Evolutionary conservation across 257 asterid species (phyloP), one percentile per base, ranked within the genome.

Genomic region (Ehretia macrophylla): DNA sequence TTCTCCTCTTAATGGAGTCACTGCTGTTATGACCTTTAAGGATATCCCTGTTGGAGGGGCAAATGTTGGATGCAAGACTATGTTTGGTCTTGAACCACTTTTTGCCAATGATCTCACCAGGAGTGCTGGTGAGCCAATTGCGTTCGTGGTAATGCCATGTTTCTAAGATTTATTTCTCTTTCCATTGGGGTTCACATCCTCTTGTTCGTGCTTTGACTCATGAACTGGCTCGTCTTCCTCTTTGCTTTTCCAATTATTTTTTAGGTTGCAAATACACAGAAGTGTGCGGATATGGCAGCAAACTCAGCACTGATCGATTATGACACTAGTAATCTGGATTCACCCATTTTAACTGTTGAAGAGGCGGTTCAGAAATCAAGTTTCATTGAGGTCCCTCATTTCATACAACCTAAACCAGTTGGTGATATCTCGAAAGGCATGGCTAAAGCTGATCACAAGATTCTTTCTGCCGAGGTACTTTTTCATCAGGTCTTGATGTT

Each of bases 371-470:
- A 75, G 54, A 66, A 68, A 40, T 73, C 88, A 37, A 83, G 91
- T 62, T 83, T 76, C 60, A 50, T 77, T 40, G 85, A 75, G 14
- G 80, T 81, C 55, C 88, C 88, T 16, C 71, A 82, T 42, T 66
- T n/a, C 53, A 0, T 79, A 22, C 47, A 49, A 57, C 91, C 95
- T 8, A 49, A 51, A 48, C 46, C 55, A 59, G 81, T 86, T 61
- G 95, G 91, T 20, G 82, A 86, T 73, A 78, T 83, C 68, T 67
- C 85, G 2, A 63, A 83, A 75, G 91, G 91, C 69, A 83, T 86
- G 95, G 88, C 78, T 69, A 85, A 83, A 75, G 91, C 95, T 47
- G 85, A 86, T 70, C 76, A 83, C 75, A 79, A 68, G 64, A 83
- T 86, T 70, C 73, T 77, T 48, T 72, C 83, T 17, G 69, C 85